phyloP scores from a whole-genome alignment of 2,329 filamentous ascomycete species.

The Diaporthe caulivora region DNA sequence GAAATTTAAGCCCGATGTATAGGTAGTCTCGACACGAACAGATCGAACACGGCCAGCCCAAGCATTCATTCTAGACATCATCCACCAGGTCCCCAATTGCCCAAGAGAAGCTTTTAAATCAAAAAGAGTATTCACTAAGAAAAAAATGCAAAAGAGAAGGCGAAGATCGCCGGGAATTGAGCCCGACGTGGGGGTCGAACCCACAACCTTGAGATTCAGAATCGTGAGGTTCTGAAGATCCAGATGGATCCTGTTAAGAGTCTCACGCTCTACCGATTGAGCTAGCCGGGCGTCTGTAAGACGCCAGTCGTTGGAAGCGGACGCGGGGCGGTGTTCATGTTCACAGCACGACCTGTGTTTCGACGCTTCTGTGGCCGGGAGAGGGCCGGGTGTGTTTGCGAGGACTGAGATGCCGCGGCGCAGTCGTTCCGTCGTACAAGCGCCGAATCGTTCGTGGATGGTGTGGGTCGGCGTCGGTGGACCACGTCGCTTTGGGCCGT shows the following conservation, averaged over 20 bases:
- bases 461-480: background rate
- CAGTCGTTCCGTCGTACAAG: too few species aligned
- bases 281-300: conserved; percentile 64
- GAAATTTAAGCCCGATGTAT: too few species aligned
- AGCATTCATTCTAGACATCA: too few species aligned
- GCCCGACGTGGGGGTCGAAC: conserved; percentile 38
- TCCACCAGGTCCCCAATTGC: too few species aligned
- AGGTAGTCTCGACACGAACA: too few species aligned
- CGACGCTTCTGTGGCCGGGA: background rate
- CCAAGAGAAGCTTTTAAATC: too few species aligned
- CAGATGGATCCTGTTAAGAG: conserved; percentile 62
- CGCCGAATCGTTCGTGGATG: background rate
- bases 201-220: conserved; percentile 37
- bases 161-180: conserved; percentile 22
- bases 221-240: background rate
- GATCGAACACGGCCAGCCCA: too few species aligned
- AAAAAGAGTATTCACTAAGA: too few species aligned
- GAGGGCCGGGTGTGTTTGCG: too few species aligned
- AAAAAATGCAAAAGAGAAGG: background rate
- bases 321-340: background rate
- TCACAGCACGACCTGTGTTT: background rate
- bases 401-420: too few species aligned
- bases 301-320: background rate
- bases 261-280: conserved; percentile 81
- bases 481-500: background rate